phyloP scores from a whole-genome alignment of 352 stramenopile species.

The Blastocystis sp. region DNA sequence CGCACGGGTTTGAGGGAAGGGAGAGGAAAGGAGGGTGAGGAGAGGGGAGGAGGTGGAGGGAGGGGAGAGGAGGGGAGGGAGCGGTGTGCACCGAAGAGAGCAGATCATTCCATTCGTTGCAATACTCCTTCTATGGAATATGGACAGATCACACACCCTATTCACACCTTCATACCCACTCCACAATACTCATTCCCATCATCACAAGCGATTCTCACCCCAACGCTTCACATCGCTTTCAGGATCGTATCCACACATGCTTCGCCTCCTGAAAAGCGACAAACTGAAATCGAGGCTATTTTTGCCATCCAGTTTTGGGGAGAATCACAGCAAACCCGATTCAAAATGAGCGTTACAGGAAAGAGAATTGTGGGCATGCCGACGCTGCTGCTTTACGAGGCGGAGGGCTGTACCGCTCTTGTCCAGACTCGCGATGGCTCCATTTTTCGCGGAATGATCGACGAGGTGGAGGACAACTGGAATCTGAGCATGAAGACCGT shows the following conservation, averaged over 20 bases:
- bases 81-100: too few species aligned
- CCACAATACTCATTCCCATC: neutral
- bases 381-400: slow-evolving; percentile 68
- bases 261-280: neutral
- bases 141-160: too few species aligned
- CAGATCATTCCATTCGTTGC: too few species aligned
- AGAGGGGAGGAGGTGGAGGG: too few species aligned
- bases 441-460: slow-evolving; percentile 62
- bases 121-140: too few species aligned
- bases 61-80: too few species aligned
- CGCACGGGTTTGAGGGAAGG: too few species aligned
- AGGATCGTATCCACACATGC: neutral
- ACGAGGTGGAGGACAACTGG: slow-evolving; percentile 72
- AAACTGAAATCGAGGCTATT: neutral
- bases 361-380: slow-evolving; percentile 74
- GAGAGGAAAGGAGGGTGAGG: too few species aligned
- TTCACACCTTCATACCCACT: neutral
- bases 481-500: slow-evolving; percentile 68
- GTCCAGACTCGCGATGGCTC: slow-evolving; percentile 70
- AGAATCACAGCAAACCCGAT: neutral
- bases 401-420: slow-evolving; percentile 68
- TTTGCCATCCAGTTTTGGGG: neutral
- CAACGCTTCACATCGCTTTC: neutral
- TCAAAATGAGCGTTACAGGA: slow-evolving; percentile 74
- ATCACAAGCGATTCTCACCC: neutral